Base-by-base conservation (phyloP, 352 stramenopile species). In the Pythium scleroteichum region DNA sequence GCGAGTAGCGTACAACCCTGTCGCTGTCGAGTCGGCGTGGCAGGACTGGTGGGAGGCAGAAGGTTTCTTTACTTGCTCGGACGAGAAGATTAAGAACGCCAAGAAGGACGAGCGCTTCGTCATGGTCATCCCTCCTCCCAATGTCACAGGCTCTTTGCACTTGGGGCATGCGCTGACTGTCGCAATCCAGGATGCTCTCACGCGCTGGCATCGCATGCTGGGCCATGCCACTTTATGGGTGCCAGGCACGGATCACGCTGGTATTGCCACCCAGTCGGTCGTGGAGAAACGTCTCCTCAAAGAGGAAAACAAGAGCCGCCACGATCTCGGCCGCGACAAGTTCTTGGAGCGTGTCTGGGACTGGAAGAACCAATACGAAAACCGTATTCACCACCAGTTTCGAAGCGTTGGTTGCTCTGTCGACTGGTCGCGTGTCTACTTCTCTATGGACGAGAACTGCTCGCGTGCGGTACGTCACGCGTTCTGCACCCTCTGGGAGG, bases 371-470 rank as follows among this genome's bases (percentile, higher is more conserved):
- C 74, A 94, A 66, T 95, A 95, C 70, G 82, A 94, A 64, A 78
- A 56, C 44, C 84, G 83, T 57, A 96, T 95, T 70, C 83, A 92
- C 62, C 82, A 90, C 72, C 87, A 94, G 62, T 92, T 95, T 64
- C 82, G 80, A 60, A 88, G 81, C 64, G 86, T 99, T 17, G 98
- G 97, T 35, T 97, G 85, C 61, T 97, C 79, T 24, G 96, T 99
- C 14, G 97, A 99, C 85, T 99, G 97, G 97, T 86, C 85, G 53
- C 82, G 97, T 40, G 88, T 98, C 66, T 97, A 98, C 59, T 99
- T 99, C 60, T 99, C 97, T 23, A 99, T 99, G 97, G 97, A 99
- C 72, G 91, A 98, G 26, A 98, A 98, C 62, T 97, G 98, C 61
- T 98, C 85, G 64, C 91, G 87, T 47, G 97, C 97, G 7, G 97